A percentile compares a stretch with the other conserved stretches of the same genome.
Conservation (phyloP, 768 basidiomycete species). For the Pleurotus giganteus region DNA sequence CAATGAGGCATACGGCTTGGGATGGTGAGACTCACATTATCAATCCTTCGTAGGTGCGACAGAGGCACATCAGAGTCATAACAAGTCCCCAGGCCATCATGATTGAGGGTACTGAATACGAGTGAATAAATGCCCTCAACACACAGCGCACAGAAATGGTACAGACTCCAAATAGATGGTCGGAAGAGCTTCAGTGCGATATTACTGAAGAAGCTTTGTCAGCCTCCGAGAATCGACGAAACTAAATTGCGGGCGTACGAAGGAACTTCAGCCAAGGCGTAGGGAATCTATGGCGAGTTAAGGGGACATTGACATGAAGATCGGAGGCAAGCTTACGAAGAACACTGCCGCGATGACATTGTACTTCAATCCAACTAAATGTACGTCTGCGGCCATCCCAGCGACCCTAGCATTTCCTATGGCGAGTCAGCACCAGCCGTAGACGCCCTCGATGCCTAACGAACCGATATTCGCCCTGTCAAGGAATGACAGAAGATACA, state of each 20-base stretch:
- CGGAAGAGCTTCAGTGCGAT: constrained; percentile 21
- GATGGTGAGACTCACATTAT: constrained; percentile 28
- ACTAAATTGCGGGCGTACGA: constrained; percentile 15
- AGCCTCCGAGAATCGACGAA: not conserved
- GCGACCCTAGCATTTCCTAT: constrained; percentile 42
- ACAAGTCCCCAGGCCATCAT: constrained; percentile 26
- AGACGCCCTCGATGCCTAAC: not conserved
- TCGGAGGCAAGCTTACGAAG: constrained; percentile 17
- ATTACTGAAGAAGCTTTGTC: constrained; percentile 16
- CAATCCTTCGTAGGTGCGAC: constrained; percentile 22
- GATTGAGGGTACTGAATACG: constrained; percentile 17
- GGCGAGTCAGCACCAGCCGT: not conserved
- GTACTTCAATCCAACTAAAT: constrained; percentile 23
- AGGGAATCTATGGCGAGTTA: constrained; percentile 19
- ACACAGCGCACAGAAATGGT: not conserved
- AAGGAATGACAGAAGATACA: constrained; percentile 8
- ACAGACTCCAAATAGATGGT: constrained; percentile 27
- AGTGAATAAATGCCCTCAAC: not conserved
- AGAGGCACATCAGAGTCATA: constrained; percentile 25
- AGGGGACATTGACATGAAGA: not conserved
- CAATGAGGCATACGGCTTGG: constrained; percentile 3
- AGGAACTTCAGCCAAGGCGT: constrained; percentile 24
- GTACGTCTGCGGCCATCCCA: constrained; percentile 36
- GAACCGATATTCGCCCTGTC: constrained; percentile 4
- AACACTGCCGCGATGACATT: constrained; percentile 26